Conservation (phyloP, 768 basidiomycete species). For the Pluteus cervinus region DNA sequence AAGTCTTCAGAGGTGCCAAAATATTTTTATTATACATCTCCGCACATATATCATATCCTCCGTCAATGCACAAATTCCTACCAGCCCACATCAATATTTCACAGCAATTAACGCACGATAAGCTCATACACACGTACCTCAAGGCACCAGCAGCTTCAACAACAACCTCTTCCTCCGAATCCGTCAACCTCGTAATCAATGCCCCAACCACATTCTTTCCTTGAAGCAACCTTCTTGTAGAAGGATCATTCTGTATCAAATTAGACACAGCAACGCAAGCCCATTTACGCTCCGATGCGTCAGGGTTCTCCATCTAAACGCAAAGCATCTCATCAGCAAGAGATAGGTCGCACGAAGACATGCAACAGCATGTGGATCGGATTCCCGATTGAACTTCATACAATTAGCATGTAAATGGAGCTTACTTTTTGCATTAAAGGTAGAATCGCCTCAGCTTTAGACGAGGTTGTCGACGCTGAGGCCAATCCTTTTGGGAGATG, state of each 20-base stretch:
- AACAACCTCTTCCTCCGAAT: constrained; percentile 85
- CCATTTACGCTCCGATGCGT: constrained; percentile 84
- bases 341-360: too few species aligned
- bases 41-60: constrained; percentile 91
- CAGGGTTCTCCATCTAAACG: constrained; percentile 66
- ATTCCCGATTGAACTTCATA: too few species aligned
- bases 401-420: too few species aligned
- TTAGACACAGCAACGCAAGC: constrained; percentile 96
- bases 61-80: constrained; percentile 92
- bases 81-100: neutral
- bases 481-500: constrained; percentile 82
- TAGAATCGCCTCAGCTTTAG: constrained; percentile 72
- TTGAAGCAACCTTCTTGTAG: constrained; percentile 83
- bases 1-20: constrained; percentile 65
- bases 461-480: constrained; percentile 64
- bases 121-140: constrained; percentile 62
- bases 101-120: constrained; percentile 7
- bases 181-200: constrained; percentile 81
- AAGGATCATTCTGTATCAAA: constrained; percentile 91
- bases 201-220: constrained; percentile 87
- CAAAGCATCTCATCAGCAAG: too few species aligned
- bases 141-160: constrained; percentile 86
- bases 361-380: too few species aligned
- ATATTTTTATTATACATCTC: constrained; percentile 98
- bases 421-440: constrained; percentile 88